A percentile compares a stretch with the other conserved stretches of the same genome.
Evolutionary conservation across 495 filamentous ascomycete species (phyloP).

Genomic region (Chaetomidium leptoderma): DNA sequence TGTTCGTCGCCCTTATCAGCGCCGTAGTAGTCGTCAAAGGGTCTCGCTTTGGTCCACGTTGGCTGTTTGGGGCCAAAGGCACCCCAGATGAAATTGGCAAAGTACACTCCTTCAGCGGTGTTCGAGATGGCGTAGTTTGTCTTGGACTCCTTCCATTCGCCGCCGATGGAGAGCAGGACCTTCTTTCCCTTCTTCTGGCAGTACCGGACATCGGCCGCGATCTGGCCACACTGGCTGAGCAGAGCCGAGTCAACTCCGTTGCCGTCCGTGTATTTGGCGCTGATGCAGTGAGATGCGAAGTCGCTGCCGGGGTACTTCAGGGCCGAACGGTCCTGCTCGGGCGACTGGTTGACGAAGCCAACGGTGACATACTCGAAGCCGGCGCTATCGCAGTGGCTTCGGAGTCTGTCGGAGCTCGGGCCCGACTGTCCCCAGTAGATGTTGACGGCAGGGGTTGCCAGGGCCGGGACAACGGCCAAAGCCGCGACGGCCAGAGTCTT

Average conservation of each 20-base stretch:
- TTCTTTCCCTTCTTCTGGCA: conserved; percentile 63
- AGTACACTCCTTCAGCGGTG: conserved; percentile 47
- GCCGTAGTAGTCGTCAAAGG: conserved; percentile 54
- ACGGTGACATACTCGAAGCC: conserved; percentile 42
- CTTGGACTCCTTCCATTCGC: conserved; percentile 26
- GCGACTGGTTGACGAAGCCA: conserved; percentile 41
- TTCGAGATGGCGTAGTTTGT: conserved; percentile 46
- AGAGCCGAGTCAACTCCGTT: conserved; percentile 34
- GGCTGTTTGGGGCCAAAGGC: conserved; percentile 63
- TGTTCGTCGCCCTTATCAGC: conserved; percentile 26
- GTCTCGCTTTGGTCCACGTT: conserved; percentile 42
- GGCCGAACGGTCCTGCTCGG: conserved; percentile 33
- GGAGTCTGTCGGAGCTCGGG: conserved; percentile 21
- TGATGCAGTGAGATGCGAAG: conserved; percentile 39
- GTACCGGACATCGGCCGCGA: conserved; percentile 52
- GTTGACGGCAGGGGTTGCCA: conserved; percentile 32
- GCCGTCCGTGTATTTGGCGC: conserved; percentile 28
- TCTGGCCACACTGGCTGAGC: conserved; percentile 38
- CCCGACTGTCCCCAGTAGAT: conserved; percentile 38
- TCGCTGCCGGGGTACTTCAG: conserved; percentile 39
- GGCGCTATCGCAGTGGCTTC: conserved; percentile 29
- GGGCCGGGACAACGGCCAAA: conserved; percentile 30
- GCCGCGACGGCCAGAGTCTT: conserved; percentile 35
- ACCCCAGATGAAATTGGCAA: conserved; percentile 61
- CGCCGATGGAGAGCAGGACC: conserved; percentile 62